Conservation (phyloP, 179 eudicot genomes). For the Gypsophila paniculata region DNA sequence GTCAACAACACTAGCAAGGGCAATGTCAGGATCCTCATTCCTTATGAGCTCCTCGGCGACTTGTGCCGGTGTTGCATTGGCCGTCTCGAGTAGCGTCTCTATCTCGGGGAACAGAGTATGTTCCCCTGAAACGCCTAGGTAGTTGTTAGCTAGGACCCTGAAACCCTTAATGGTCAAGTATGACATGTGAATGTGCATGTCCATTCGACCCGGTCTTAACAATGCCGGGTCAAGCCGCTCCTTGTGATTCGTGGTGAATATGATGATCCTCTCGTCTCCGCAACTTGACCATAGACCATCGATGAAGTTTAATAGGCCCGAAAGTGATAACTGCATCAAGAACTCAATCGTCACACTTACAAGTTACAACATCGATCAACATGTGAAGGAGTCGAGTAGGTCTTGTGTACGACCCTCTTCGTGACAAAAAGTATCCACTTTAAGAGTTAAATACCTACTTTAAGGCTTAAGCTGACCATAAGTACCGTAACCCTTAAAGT, state of each 20-base stretch:
- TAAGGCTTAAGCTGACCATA: too few relatives aligned
- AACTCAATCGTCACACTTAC: background rate
- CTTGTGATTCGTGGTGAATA: conserved; percentile 43
- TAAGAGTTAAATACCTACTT: too few relatives aligned
- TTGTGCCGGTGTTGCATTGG: conserved; percentile 27
- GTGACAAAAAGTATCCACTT: too few relatives aligned
- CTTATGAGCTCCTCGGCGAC: conserved; percentile 34
- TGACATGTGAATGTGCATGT: conserved; percentile 40
- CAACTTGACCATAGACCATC: conserved; percentile 45
- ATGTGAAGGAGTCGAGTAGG: too few relatives aligned
- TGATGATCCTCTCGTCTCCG: conserved; percentile 36
- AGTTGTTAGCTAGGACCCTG: conserved; percentile 21
- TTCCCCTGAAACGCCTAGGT: conserved; percentile 18
- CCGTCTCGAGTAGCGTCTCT: conserved; percentile 12
- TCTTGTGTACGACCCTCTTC: too few relatives aligned
- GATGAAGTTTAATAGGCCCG: conserved; percentile 34
- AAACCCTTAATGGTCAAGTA: conserved; percentile 24
- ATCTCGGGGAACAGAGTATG: conserved; percentile 22
- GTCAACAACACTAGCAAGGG: conserved; percentile 16
- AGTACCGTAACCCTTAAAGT: too few relatives aligned
- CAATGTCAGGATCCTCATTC: conserved; percentile 21
- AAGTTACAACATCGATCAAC: background rate
- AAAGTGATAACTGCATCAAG: conserved; percentile 29
- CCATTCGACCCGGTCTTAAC: conserved; percentile 40
- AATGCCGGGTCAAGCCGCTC: conserved; percentile 41